These are phyloP conservation scores for Lophium mytilinum DNA, from an alignment of 495 filamentous ascomycete species.

Conservation along the genomic window DNA sequence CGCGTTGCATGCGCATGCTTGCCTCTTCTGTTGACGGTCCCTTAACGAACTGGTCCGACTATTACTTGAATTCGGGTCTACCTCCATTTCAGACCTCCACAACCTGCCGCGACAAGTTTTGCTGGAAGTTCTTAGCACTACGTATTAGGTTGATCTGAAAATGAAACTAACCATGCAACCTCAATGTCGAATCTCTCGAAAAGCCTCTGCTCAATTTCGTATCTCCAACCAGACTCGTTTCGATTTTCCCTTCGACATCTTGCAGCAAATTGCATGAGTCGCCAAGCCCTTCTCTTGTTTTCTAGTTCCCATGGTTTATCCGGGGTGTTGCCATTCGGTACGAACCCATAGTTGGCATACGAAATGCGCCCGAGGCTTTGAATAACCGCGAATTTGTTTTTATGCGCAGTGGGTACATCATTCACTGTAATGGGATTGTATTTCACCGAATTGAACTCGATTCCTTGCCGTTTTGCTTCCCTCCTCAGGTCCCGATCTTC, in stretches of 20 bases:
- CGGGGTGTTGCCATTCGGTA: not conserved
- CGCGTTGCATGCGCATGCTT: constrained; percentile 7
- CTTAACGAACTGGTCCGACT: not conserved
- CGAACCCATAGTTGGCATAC: not conserved
- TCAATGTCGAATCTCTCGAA: constrained; percentile 16
- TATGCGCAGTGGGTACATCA: not conserved
- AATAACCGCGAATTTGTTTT: not conserved
- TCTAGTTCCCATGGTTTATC: not conserved
- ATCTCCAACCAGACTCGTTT: constrained; percentile 11
- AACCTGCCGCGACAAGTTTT: constrained; percentile 8
- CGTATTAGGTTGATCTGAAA: not conserved
- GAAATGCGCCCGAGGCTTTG: not conserved
- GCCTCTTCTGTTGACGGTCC: not conserved
- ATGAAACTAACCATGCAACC: constrained; percentile 5
- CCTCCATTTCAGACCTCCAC: constrained; percentile 15
- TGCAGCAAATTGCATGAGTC: not conserved
- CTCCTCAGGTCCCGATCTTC: not conserved
- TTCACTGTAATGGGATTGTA: not conserved
- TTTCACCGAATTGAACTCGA: not conserved
- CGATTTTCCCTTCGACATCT: constrained; percentile 7
- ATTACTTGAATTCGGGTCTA: not conserved
- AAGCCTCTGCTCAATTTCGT: constrained; percentile 2
- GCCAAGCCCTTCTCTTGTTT: not conserved
- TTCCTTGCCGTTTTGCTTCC: not conserved
- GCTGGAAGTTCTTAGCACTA: not conserved